Conservation (phyloP, 2,329 filamentous ascomycete genomes). For the Alternaria solani region DNA sequence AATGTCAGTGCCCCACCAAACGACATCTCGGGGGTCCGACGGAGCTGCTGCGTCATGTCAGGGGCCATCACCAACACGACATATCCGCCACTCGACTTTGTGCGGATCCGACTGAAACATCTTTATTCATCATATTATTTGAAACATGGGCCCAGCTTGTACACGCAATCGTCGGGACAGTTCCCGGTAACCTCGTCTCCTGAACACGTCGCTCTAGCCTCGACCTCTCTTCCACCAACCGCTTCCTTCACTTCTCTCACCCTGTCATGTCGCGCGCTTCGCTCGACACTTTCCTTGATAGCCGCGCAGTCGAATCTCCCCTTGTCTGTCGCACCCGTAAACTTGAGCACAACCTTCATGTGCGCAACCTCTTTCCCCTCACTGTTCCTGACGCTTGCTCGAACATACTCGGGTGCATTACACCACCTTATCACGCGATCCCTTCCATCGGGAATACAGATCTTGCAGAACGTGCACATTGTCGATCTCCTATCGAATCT, state of each 20-base stretch:
- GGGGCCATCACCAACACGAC: neutral
- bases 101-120: no score
- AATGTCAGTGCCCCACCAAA: constrained; percentile 10
- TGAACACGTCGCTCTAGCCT: constrained; percentile 3
- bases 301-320: constrained; percentile 12
- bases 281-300: neutral
- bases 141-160: constrained; percentile 6
- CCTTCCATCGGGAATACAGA: neutral
- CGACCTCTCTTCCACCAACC: neutral
- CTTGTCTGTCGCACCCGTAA: constrained; percentile 2
- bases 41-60: constrained; percentile 17
- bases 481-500: constrained; percentile 5
- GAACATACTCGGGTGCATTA: constrained; percentile 13
- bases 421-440: constrained; percentile 2
- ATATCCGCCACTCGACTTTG: neutral
- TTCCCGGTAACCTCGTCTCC: constrained; percentile 4
- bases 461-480: neutral
- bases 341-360: constrained; percentile 9
- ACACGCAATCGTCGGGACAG: constrained; percentile 10
- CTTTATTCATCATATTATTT: neutral
- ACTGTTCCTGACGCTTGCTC: neutral
- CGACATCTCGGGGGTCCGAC: constrained; percentile 16
- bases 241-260: neutral
- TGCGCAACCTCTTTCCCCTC: constrained; percentile 1
- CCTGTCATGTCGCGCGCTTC: neutral